These are phyloP conservation scores for Kazachstania taianensis DNA, from an alignment of 805 yeast genomes.

Conservation along the genomic window DNA sequence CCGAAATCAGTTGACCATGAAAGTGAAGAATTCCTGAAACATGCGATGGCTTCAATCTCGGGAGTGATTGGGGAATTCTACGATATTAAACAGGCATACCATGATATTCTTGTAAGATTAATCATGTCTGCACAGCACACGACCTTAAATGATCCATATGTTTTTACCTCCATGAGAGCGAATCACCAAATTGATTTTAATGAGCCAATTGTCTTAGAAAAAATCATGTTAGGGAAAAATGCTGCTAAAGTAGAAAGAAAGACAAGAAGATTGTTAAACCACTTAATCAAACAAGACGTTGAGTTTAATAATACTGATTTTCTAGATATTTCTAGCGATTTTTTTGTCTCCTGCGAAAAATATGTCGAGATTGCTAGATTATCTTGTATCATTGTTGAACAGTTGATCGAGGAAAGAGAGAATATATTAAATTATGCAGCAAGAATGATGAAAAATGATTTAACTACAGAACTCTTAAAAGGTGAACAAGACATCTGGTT, in stretches of 20 bases:
- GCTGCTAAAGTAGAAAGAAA: slow-evolving; percentile 6
- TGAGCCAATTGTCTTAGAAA: slow-evolving; percentile 19
- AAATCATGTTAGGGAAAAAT: slow-evolving; percentile 4
- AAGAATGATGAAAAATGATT: slow-evolving; percentile 65
- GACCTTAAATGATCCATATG: slow-evolving; percentile 66
- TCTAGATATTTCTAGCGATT: slow-evolving; percentile 23
- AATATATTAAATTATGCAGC: slow-evolving; percentile 63
- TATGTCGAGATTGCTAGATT: slow-evolving; percentile 30
- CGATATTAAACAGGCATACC: slow-evolving; percentile 62
- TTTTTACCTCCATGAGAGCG: slow-evolving; percentile 52
- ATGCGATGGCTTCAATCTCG: slow-evolving; percentile 22
- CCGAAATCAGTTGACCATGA: slow-evolving; percentile 19
- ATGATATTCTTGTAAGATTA: slow-evolving; percentile 46
- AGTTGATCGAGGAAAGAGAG: slow-evolving; percentile 60
- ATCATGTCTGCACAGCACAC: slow-evolving; percentile 61
- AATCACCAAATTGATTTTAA: slow-evolving; percentile 32
- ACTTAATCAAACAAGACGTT: slow-evolving; percentile 39
- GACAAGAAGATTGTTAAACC: slow-evolving; percentile 36
- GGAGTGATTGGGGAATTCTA: slow-evolving; percentile 51
- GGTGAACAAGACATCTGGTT: slow-evolving; percentile 35
- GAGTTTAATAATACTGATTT: slow-evolving; percentile 31
- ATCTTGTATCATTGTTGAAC: slow-evolving; percentile 36
- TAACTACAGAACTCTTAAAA: slow-evolving; percentile 47
- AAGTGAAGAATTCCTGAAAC: slow-evolving; percentile 25
- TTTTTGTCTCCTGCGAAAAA: slow-evolving; percentile 26